Percentiles rank a stretch among this genome's conserved stretches.
Evolutionary conservation across 768 basidiomycete genomes (phyloP).

Genomic region (Aureoboletus auriporus): DNA sequence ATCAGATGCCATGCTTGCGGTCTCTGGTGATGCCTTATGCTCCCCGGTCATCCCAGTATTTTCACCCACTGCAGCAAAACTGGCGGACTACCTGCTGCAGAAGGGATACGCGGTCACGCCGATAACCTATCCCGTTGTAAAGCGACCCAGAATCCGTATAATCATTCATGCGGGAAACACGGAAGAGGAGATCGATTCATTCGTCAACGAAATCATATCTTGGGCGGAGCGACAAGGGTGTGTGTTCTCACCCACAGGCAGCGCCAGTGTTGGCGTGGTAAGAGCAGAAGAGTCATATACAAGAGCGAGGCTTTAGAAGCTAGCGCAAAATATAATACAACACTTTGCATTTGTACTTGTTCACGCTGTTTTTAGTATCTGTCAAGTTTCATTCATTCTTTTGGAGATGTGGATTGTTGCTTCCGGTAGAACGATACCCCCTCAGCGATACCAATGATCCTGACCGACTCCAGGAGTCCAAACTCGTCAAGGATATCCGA

Average conservation of each 20-base stretch:
- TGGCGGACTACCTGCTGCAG: slow-evolving; percentile 12
- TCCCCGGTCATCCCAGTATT: slow-evolving; percentile 22
- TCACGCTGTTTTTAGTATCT: background rate
- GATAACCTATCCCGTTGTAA: slow-evolving; percentile 14
- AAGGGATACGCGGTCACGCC: slow-evolving; percentile 12
- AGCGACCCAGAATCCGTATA: slow-evolving; percentile 13
- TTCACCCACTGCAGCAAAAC: slow-evolving; percentile 4
- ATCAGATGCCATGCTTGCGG: background rate
- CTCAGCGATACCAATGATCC: too few relatives aligned
- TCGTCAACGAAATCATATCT: slow-evolving; percentile 5
- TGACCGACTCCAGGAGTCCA: too few relatives aligned
- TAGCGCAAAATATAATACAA: background rate
- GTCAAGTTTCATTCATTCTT: background rate
- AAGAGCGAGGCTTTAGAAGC: slow-evolving; percentile 14
- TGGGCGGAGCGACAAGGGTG: slow-evolving; percentile 8
- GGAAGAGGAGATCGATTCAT: slow-evolving; percentile 12
- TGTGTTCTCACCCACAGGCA: background rate
- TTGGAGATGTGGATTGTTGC: too few relatives aligned
- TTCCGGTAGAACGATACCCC: too few relatives aligned
- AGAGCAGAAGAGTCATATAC: background rate
- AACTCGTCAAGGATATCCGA: too few relatives aligned
- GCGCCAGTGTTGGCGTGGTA: background rate
- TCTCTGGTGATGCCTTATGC: slow-evolving; percentile 1
- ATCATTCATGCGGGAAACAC: slow-evolving; percentile 17
- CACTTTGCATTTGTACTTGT: background rate